Evolutionary conservation across 2,329 filamentous ascomycete genomes (phyloP).

Genomic region (Aspergillus sp.): DNA sequence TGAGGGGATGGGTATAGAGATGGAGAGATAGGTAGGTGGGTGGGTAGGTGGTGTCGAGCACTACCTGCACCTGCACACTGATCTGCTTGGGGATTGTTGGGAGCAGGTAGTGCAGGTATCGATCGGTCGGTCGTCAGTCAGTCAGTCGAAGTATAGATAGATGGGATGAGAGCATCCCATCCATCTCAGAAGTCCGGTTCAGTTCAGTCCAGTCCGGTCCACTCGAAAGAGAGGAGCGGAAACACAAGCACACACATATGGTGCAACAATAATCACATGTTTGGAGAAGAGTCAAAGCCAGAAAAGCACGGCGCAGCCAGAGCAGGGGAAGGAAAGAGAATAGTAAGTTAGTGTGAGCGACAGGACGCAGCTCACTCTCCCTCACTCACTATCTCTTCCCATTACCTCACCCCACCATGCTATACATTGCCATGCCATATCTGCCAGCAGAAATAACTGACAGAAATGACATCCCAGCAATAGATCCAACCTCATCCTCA

Average conservation of each 20-base stretch:
- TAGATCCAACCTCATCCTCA: neutral
- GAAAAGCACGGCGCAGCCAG: neutral
- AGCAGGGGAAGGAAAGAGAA: neutral
- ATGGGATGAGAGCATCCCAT: neutral
- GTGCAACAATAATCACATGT: neutral
- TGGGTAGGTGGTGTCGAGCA: neutral
- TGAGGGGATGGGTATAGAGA: neutral
- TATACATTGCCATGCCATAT: neutral
- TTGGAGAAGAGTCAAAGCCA: conserved; percentile 7
- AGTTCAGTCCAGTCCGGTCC: neutral
- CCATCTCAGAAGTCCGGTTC: neutral
- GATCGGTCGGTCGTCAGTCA: neutral
- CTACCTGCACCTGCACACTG: neutral
- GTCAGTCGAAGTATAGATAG: neutral
- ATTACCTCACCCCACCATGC: neutral
- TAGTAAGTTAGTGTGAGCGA: neutral
- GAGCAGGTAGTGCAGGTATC: neutral
- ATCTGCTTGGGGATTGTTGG: neutral
- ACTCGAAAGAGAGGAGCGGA: neutral
- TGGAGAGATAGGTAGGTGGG: neutral
- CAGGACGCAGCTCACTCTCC: neutral
- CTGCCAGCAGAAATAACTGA: neutral
- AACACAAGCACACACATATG: neutral
- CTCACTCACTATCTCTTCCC: neutral
- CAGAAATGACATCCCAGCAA: neutral